phyloP scores from a whole-genome alignment of 192 early-diverging fungal genomes.

The Mortierella hygrophila region DNA sequence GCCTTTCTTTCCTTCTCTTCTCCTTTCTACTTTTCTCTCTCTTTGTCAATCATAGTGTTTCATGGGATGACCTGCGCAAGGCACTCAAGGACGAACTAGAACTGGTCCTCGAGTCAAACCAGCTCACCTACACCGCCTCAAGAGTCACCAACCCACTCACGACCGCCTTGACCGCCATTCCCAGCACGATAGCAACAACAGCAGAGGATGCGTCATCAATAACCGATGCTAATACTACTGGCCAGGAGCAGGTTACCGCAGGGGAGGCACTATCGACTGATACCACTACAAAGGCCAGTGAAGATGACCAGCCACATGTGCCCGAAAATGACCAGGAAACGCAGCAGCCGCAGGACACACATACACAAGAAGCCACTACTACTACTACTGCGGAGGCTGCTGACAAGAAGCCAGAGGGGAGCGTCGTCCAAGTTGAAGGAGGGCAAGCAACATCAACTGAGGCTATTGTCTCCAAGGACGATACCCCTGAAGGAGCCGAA shows the following conservation, averaged over 20 bases:
- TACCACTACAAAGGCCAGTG: background rate
- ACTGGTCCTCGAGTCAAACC: constrained; percentile 22
- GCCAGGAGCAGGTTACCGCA: background rate
- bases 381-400: background rate
- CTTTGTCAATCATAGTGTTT: background rate
- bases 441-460: background rate
- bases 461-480: background rate
- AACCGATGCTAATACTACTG: too few species aligned
- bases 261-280: background rate
- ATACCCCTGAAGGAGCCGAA: background rate
- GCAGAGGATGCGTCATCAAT: too few species aligned
- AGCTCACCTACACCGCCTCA: constrained; percentile 30
- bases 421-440: background rate
- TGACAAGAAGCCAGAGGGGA: background rate
- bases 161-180: constrained; percentile 15
- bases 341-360: background rate
- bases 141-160: constrained; percentile 49
- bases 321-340: constrained; percentile 24
- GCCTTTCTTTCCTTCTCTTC: background rate
- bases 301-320: constrained; percentile 16
- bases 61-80: constrained; percentile 39
- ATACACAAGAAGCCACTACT: background rate
- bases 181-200: background rate
- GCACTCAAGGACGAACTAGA: constrained; percentile 24
- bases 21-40: background rate